These are phyloP conservation scores for Pichia sp. DNA, from an alignment of 1,139 yeast genomes.

Conservation along the genomic window DNA sequence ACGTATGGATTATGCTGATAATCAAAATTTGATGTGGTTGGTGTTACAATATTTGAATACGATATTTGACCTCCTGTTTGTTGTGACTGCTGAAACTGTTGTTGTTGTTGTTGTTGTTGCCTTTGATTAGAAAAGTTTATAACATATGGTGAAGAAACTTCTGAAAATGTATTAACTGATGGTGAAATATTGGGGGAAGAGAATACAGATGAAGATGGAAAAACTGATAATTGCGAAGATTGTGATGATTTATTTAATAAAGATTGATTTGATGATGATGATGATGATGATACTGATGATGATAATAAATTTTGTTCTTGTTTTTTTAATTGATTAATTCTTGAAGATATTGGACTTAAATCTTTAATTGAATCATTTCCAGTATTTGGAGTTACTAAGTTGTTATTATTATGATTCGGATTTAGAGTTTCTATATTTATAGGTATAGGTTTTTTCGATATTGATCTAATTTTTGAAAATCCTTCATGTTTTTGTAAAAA, in stretches of 20 bases:
- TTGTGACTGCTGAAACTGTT: not conserved
- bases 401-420: constrained; percentile 11
- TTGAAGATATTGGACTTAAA: constrained; percentile 2
- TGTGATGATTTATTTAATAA: not conserved
- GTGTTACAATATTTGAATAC: constrained; percentile 2
- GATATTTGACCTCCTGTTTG: not conserved
- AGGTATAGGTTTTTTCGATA: constrained; percentile 28
- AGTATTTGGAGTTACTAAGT: constrained; percentile 11
- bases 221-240: not conserved
- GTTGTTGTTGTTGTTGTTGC: not conserved
- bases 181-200: constrained; percentile 10
- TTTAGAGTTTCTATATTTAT: constrained; percentile 18
- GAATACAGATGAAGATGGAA: constrained; percentile 3
- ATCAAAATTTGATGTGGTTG: constrained; percentile 7
- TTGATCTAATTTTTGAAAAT: constrained; percentile 23
- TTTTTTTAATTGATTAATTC: not conserved
- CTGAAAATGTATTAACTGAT: constrained; percentile 9
- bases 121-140: not conserved
- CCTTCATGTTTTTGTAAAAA: constrained; percentile 15
- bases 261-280: not conserved
- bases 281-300: not conserved
- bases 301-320: not conserved
- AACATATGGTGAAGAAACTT: constrained; percentile 3
- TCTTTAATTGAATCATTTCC: constrained; percentile 9
- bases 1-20: constrained; percentile 5